A percentile compares a stretch with the other conserved stretches of the same genome.
These are phyloP conservation scores for Gryganskiella cystojenkinii DNA, from an alignment of 192 early-diverging fungal genomes.

Conservation along the genomic window DNA sequence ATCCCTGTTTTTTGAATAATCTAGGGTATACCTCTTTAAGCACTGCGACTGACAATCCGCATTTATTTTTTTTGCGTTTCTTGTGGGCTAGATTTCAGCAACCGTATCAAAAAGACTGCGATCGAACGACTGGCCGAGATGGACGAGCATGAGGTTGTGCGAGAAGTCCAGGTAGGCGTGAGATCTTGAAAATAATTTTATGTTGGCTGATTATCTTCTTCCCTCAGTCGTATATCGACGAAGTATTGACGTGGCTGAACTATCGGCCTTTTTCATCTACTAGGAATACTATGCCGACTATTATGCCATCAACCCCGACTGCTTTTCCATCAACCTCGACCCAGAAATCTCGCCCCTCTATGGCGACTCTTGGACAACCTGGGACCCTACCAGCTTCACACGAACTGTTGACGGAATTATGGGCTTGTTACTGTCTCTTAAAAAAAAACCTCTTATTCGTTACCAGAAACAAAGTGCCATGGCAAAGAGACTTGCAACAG, in stretches of 20 bases:
- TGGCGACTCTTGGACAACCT: conserved; percentile 74
- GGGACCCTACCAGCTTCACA: conserved; percentile 84
- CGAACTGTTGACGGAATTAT: conserved; percentile 83
- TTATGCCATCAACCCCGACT: conserved; percentile 81
- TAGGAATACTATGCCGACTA: conserved; percentile 96
- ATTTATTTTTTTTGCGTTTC: no score
- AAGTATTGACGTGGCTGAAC: no score
- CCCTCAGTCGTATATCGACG: not conserved
- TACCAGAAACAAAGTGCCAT: conserved; percentile 87
- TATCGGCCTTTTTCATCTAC: not conserved
- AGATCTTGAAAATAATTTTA: conserved; percentile 1
- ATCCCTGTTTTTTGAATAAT: no score
- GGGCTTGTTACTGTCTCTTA: conserved; percentile 82
- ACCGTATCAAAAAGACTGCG: conserved; percentile 90
- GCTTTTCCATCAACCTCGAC: conserved; percentile 83
- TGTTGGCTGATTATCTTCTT: not conserved
- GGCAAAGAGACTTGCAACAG: conserved; percentile 84
- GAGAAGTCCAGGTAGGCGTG: conserved; percentile 86
- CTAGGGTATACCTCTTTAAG: no score
- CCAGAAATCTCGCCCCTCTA: conserved; percentile 74
- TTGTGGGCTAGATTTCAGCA: conserved; percentile 87
- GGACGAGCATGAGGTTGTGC: conserved; percentile 93
- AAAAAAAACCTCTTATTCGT: conserved; percentile 92
- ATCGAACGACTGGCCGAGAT: conserved; percentile 96
- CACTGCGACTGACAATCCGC: no score